These are phyloP conservation scores for Pleurotus citrinopileatus DNA, from an alignment of 768 basidiomycete species.

Conservation along the genomic window DNA sequence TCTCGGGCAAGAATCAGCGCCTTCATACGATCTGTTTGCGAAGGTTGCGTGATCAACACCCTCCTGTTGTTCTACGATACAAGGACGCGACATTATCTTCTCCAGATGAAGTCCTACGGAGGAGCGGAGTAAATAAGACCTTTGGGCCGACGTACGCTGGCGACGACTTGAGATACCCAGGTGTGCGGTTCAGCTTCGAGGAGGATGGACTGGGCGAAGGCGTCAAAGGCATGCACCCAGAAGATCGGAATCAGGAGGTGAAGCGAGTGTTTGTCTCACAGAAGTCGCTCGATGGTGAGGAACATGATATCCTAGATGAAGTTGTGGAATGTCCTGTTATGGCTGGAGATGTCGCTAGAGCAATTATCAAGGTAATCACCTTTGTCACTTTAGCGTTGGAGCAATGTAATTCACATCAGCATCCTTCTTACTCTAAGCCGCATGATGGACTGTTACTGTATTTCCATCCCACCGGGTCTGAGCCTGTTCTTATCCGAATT, in stretches of 20 bases:
- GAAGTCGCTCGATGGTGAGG: slow-evolving; percentile 54
- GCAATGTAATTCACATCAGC: not conserved
- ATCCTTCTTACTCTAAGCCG: slow-evolving; percentile 43
- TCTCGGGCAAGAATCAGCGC: slow-evolving; percentile 76
- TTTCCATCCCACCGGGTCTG: slow-evolving; percentile 55
- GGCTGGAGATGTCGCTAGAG: slow-evolving; percentile 68
- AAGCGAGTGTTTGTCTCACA: slow-evolving; percentile 73
- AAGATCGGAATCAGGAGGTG: slow-evolving; percentile 73
- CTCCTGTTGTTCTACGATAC: slow-evolving; percentile 67
- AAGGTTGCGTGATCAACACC: slow-evolving; percentile 62
- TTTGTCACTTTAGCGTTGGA: not conserved
- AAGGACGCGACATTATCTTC: slow-evolving; percentile 64
- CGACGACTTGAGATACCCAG: slow-evolving; percentile 78
- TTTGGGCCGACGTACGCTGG: slow-evolving; percentile 84
- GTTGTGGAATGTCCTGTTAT: slow-evolving; percentile 62
- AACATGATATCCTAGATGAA: slow-evolving; percentile 71
- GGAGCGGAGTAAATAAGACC: slow-evolving; percentile 62
- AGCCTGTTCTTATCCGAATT: slow-evolving; percentile 57
- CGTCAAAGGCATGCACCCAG: slow-evolving; percentile 45
- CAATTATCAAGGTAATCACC: slow-evolving; percentile 58
- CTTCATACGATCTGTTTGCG: slow-evolving; percentile 76
- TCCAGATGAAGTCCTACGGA: slow-evolving; percentile 54
- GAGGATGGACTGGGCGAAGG: slow-evolving; percentile 64
- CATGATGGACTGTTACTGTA: slow-evolving; percentile 70
- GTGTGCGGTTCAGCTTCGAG: slow-evolving; percentile 81